Evolutionary conservation across 805 yeast genomes (phyloP).

Genomic region (Osmozyma mogii): DNA sequence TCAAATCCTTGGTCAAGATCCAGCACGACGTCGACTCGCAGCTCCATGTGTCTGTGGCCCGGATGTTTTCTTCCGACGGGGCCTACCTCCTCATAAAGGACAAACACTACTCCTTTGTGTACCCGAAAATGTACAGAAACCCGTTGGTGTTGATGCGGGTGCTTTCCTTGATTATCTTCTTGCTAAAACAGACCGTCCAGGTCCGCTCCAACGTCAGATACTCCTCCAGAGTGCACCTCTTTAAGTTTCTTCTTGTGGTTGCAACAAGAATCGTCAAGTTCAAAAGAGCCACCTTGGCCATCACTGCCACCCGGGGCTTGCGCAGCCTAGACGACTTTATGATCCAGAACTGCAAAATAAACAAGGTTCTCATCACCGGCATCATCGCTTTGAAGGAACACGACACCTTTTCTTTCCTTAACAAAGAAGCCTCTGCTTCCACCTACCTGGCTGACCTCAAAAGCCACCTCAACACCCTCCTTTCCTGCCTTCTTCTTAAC

Average conservation of each 20-base stretch:
- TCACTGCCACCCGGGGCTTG: constrained; percentile 18
- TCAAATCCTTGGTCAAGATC: constrained; percentile 11
- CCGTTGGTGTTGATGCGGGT: constrained; percentile 16
- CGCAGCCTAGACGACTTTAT: constrained; percentile 22
- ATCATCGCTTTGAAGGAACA: constrained; percentile 25
- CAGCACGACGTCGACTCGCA: constrained; percentile 2
- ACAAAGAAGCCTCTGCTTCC: constrained; percentile 1
- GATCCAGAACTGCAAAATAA: constrained; percentile 26
- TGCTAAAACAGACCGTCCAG: no score
- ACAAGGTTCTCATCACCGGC: constrained; percentile 27
- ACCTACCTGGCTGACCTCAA: constrained; percentile 6
- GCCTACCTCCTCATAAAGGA: constrained; percentile 9
- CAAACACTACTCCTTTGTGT: constrained; percentile 12
- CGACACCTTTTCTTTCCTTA: constrained; percentile 17
- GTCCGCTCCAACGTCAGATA: no score
- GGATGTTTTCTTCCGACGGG: constrained; percentile 16
- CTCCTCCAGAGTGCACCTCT: constrained; percentile 15
- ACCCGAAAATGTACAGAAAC: constrained; percentile 4
- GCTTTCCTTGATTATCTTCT: no score
- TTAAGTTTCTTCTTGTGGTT: constrained; percentile 22
- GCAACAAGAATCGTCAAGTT: constrained; percentile 22
- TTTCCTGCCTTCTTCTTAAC: constrained; percentile 22
- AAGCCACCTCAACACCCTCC: constrained; percentile 16
- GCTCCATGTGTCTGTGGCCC: constrained; percentile 1
- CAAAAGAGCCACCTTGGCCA: constrained; percentile 15